A percentile compares a stretch with the other conserved stretches of the same genome.
Evolutionary conservation across 441 rosid species (phyloP).

Genomic region (Codiaeum variegatum): DNA sequence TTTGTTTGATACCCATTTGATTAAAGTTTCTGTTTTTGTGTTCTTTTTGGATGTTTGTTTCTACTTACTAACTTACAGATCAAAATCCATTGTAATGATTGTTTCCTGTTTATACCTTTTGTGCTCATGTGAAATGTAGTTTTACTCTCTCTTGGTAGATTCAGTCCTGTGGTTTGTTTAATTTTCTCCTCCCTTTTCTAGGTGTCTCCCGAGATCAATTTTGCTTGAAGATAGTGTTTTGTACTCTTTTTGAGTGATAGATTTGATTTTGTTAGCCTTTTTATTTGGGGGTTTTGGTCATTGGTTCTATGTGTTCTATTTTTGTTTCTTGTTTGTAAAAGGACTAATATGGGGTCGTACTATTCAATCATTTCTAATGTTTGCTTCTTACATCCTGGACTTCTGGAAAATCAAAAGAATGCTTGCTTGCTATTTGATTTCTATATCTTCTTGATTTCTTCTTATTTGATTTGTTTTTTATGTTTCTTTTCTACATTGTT

Average conservation of each 20-base stretch:
- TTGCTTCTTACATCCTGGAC: conserved; percentile 6
- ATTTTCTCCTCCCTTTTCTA: neutral
- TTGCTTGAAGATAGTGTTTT: conserved; percentile 13
- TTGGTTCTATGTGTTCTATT: neutral
- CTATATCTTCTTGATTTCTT: conserved; percentile 7
- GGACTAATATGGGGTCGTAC: neutral
- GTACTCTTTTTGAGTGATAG: neutral
- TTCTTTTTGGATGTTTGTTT: conserved; percentile 9
- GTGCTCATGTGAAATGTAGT: conserved; percentile 9
- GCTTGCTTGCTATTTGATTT: neutral
- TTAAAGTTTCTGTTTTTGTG: conserved; percentile 16
- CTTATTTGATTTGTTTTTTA: neutral
- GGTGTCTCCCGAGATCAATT: neutral
- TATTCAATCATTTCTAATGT: neutral
- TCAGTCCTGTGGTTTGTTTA: conserved; percentile 1
- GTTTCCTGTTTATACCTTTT: conserved; percentile 10
- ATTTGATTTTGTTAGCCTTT: neutral
- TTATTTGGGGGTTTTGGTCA: neutral
- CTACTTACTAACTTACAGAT: conserved; percentile 13
- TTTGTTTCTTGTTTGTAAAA: conserved; percentile 16
- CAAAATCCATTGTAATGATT: conserved; percentile 14
- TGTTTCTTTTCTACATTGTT: neutral
- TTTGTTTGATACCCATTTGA: conserved; percentile 33
- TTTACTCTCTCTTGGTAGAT: conserved; percentile 15
- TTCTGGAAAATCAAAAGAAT: conserved; percentile 9